Evolutionary conservation across 2,329 filamentous ascomycete species (phyloP).

Genomic region (Calycina herbarum): DNA sequence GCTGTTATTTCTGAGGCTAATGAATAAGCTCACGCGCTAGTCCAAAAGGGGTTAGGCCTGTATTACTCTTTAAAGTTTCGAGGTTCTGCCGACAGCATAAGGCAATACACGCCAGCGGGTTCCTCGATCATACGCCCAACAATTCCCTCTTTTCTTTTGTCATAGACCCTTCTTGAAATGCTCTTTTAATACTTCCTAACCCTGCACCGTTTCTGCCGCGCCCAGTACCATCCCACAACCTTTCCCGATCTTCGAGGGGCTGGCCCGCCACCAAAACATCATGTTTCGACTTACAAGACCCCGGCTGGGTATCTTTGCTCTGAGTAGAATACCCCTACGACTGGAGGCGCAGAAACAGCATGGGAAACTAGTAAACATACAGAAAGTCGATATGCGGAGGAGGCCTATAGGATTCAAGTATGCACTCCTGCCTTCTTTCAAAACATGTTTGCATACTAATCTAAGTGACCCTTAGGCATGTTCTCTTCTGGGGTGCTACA

Average conservation of each 20-base stretch:
- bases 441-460: neutral
- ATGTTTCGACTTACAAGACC: slow-evolving; percentile 32
- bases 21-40: neutral
- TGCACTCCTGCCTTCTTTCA: neutral
- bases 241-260: neutral
- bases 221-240: neutral
- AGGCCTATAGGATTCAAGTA: slow-evolving; percentile 22
- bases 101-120: neutral
- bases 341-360: slow-evolving; percentile 26
- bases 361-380: slow-evolving; percentile 25
- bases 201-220: neutral
- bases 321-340: slow-evolving; percentile 31
- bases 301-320: slow-evolving; percentile 22
- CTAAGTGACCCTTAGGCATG: slow-evolving; percentile 15
- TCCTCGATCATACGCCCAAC: neutral
- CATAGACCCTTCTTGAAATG: neutral
- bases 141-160: neutral
- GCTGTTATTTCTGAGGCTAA: slow-evolving; percentile 7
- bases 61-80: neutral
- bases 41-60: neutral
- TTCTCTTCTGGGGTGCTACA: slow-evolving; percentile 38
- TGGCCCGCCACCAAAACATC: slow-evolving; percentile 4
- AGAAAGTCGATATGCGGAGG: slow-evolving; percentile 29
- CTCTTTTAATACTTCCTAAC: neutral
- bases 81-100: slow-evolving; percentile 1